A percentile compares a stretch with the other conserved stretches of the same genome.
These are phyloP conservation scores for Geotrichum citri-aurantii DNA, from an alignment of 1,139 yeast species.

Conservation along the genomic window DNA sequence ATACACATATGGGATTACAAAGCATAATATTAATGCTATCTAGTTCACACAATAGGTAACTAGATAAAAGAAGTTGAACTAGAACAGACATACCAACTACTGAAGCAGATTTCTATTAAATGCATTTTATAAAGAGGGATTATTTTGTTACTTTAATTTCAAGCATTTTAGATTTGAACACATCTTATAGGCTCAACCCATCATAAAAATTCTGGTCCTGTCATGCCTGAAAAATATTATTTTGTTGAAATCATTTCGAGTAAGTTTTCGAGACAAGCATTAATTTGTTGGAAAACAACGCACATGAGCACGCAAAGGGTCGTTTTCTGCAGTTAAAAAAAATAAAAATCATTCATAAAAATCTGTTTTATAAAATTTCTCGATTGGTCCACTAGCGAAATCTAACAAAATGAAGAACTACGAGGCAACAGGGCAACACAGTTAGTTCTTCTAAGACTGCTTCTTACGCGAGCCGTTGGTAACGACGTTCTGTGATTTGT, in stretches of 20 bases:
- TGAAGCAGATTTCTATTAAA: not conserved
- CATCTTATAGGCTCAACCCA: not conserved
- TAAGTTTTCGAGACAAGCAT: not conserved
- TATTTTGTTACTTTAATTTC: not conserved
- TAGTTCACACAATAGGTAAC: too few species aligned
- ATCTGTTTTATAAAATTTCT: too few species aligned
- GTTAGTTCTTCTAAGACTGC: too few species aligned
- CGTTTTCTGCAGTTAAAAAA: not conserved
- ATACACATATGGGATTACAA: too few species aligned
- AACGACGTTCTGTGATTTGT: too few species aligned
- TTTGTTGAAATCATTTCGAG: not conserved
- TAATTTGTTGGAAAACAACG: not conserved
- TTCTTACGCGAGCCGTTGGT: too few species aligned
- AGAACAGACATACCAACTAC: not conserved
- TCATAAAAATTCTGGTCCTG: not conserved
- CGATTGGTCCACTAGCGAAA: too few species aligned
- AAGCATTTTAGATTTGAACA: not conserved
- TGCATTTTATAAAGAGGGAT: not conserved
- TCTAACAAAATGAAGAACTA: too few species aligned
- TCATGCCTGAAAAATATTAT: not conserved
- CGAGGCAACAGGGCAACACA: too few species aligned
- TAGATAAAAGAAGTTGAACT: too few species aligned
- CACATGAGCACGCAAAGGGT: not conserved
- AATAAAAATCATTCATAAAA: too few species aligned
- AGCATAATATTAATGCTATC: too few species aligned